A percentile compares a stretch with the other conserved stretches of the same genome.
Evolutionary conservation across 2,329 filamentous ascomycete species (phyloP).

Genomic region (Exophiala sp.): DNA sequence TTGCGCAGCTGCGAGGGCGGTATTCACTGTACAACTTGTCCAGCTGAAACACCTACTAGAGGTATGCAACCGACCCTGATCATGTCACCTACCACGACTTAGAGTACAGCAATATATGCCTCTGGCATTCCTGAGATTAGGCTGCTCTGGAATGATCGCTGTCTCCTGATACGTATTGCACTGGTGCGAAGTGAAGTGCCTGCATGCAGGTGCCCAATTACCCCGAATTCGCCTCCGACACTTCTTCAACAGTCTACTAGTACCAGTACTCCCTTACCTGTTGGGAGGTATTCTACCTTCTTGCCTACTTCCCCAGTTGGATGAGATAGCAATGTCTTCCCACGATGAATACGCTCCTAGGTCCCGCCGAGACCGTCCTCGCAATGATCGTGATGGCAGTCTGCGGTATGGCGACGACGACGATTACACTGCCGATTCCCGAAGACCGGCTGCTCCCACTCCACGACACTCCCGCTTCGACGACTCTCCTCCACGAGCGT

Average conservation of each 20-base stretch:
- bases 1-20: too few species aligned
- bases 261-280: too few species aligned
- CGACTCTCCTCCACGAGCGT: slow-evolving; percentile 10
- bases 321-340: slow-evolving; percentile 13
- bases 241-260: not conserved
- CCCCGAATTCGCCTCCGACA: not conserved
- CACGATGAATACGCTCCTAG: slow-evolving; percentile 20
- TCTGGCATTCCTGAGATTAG: too few species aligned
- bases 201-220: not conserved
- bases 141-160: too few species aligned
- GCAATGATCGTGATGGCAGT: slow-evolving; percentile 13
- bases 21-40: too few species aligned
- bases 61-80: too few species aligned
- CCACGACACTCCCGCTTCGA: slow-evolving; percentile 18
- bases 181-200: not conserved
- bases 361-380: slow-evolving; percentile 16
- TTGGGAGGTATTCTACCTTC: not conserved
- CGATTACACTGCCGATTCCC: slow-evolving; percentile 7
- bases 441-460: slow-evolving; percentile 8
- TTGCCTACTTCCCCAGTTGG: not conserved
- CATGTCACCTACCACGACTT: too few species aligned
- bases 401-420: slow-evolving; percentile 12
- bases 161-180: too few species aligned
- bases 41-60: too few species aligned
- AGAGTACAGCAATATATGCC: too few species aligned